Base-by-base conservation (phyloP, 2,329 filamentous ascomycete genomes). In the Exophiala sp. region DNA sequence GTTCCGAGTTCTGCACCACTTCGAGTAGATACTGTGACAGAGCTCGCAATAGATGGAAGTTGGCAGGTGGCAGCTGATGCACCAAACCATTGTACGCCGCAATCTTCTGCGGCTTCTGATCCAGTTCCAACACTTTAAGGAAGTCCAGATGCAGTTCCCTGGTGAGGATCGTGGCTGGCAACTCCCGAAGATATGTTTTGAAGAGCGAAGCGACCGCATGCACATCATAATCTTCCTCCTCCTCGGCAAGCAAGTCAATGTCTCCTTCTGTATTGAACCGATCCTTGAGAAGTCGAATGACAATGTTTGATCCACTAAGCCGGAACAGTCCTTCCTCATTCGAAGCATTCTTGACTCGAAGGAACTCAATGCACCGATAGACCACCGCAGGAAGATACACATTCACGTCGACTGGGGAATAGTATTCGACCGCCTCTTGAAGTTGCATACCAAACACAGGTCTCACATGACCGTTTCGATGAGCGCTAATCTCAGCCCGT, bases 271-370 rank as follows among this genome's bases (percentile, higher is more conserved):
- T 84, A 70, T 99, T 96, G 76, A 99, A 99, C 2, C 91, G 86
- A 68, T 97, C 92, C 57, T 88, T 88, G 40, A 99, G 80, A 53
- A 84, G 84, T 71, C 92, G 95, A 72, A 99, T 95, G 46, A 96
- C 86, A 50, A 95, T 82, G 67, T 96, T 97, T 1, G 92, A 97
- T n/a, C 94, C 94, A 69, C 91, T 97, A 39, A 99, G 78, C 47
- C 94, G 85, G 78, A 99, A 99, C 39, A 99, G 96, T 40, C 94
- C 94, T 71, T 99, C 94, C 69, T 99, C 94, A 5, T 78, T 79
- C 44, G 87, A 79, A 9, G 91, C 94, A 58, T 88, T 84, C 74
- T 91, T 91, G 5, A 83, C 81, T 61, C 89, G 87, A 14, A 99
- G 79, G 69, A 96, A 99, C 69, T 97, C 89, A 58, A 99, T 88